These are phyloP conservation scores for Paradendryphiella salina DNA, from an alignment of 2,329 filamentous ascomycete species.

Conservation along the genomic window DNA sequence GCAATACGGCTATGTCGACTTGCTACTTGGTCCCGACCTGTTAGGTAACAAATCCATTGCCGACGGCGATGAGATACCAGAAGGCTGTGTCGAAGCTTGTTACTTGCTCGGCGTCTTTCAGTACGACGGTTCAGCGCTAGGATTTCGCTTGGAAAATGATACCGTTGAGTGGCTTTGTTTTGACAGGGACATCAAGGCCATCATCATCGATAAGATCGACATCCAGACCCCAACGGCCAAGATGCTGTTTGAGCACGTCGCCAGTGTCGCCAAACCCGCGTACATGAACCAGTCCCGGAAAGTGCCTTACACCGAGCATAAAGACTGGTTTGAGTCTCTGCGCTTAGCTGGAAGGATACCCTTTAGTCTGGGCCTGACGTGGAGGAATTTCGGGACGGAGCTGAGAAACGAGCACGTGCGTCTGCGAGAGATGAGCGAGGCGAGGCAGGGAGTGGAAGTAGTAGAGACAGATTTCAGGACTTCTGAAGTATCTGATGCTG, in stretches of 20 bases:
- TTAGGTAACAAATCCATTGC: neutral
- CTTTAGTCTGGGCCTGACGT: slow-evolving; percentile 36
- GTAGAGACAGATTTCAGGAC: neutral
- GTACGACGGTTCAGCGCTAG: slow-evolving; percentile 26
- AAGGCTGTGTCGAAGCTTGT: slow-evolving; percentile 21
- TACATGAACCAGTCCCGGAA: slow-evolving; percentile 5
- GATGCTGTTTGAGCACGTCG: slow-evolving; percentile 30
- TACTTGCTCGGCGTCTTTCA: slow-evolving; percentile 25
- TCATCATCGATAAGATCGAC: slow-evolving; percentile 7
- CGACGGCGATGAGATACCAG: slow-evolving; percentile 24
- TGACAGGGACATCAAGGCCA: slow-evolving; percentile 2
- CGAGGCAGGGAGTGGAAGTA: neutral
- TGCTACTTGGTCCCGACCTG: slow-evolving; percentile 18
- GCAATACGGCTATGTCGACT: slow-evolving; percentile 16
- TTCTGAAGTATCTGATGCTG: neutral
- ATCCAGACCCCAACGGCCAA: neutral
- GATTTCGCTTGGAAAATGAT: slow-evolving; percentile 16
- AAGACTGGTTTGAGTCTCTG: slow-evolving; percentile 22
- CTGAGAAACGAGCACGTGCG: neutral
- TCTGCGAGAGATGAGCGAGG: neutral
- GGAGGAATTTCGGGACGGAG: slow-evolving; percentile 15
- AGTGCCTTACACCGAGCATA: slow-evolving; percentile 24
- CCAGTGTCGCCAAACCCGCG: slow-evolving; percentile 5
- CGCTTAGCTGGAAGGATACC: slow-evolving; percentile 26
- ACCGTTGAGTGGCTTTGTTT: slow-evolving; percentile 33